Evolutionary conservation across 2,329 filamentous ascomycete species (phyloP).

Genomic region (Apiospora sp.): DNA sequence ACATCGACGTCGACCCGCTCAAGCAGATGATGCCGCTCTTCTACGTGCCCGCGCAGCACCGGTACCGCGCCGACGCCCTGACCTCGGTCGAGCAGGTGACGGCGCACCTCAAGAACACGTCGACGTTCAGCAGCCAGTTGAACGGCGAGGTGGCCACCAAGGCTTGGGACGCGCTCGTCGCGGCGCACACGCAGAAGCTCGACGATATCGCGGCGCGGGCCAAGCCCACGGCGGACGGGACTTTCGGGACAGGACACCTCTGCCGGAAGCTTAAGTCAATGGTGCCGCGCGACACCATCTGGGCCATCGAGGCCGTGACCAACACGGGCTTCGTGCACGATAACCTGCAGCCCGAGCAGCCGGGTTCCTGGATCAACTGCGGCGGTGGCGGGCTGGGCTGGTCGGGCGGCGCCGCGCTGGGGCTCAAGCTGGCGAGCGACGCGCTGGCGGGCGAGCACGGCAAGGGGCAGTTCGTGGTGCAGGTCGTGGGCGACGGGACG

Average conservation of each 20-base stretch:
- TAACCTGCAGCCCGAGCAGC: conserved; percentile 67
- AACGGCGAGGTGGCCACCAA: conserved; percentile 44
- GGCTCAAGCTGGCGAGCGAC: conserved; percentile 57
- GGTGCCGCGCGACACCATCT: conserved; percentile 66
- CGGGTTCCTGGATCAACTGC: conserved; percentile 61
- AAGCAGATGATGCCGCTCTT: conserved; percentile 79
- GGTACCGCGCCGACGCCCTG: conserved; percentile 72
- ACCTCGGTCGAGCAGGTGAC: conserved; percentile 75
- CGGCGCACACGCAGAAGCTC: conserved; percentile 66
- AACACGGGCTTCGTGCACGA: conserved; percentile 72
- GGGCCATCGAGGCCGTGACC: conserved; percentile 78
- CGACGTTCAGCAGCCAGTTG: conserved; percentile 48
- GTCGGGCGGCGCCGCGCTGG: conserved; percentile 59
- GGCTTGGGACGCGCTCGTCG: conserved; percentile 63
- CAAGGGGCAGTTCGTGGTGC: conserved; percentile 59
- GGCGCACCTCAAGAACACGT: conserved; percentile 50
- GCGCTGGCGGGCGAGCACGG: conserved; percentile 50
- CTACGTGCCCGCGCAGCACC: conserved; percentile 71
- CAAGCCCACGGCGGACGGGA: conserved; percentile 66
- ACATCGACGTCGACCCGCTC: conserved; percentile 71
- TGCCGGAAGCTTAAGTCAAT: conserved; percentile 45
- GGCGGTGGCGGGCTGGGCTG: conserved; percentile 61
- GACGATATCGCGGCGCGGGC: conserved; percentile 64
- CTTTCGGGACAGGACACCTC: conserved; percentile 62
- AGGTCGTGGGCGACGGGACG: conserved; percentile 65